Evolutionary conservation across 2,329 filamentous ascomycete species (phyloP).

Genomic region (Thielaviopsis punctulata): DNA sequence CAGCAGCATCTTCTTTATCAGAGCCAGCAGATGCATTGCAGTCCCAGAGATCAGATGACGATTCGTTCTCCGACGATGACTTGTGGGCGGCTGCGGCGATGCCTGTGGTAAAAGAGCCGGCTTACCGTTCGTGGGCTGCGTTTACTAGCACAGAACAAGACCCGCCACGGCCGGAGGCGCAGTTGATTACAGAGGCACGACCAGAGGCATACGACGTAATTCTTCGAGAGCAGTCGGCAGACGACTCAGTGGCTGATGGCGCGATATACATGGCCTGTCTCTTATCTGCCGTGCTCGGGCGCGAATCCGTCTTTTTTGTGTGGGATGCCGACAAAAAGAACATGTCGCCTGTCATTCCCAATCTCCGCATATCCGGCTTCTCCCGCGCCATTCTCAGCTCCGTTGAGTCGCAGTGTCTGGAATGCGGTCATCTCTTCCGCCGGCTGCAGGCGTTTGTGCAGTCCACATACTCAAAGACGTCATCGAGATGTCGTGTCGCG

Average conservation of each 20-base stretch:
- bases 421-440: slow-evolving; percentile 30
- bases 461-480: slow-evolving; percentile 25
- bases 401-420: slow-evolving; percentile 28
- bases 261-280: slow-evolving; percentile 38
- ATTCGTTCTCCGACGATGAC: slow-evolving; percentile 16
- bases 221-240: slow-evolving; percentile 26
- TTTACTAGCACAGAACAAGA: slow-evolving; percentile 29
- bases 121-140: slow-evolving; percentile 51
- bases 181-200: slow-evolving; percentile 53
- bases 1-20: neutral
- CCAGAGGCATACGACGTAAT: slow-evolving; percentile 48
- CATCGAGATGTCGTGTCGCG: slow-evolving; percentile 32
- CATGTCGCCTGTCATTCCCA: slow-evolving; percentile 33
- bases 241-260: slow-evolving; percentile 25
- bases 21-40: neutral
- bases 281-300: slow-evolving; percentile 48
- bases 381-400: slow-evolving; percentile 31
- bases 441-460: slow-evolving; percentile 30
- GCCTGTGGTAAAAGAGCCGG: slow-evolving; percentile 18
- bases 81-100: slow-evolving; percentile 31
- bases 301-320: slow-evolving; percentile 53
- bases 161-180: slow-evolving; percentile 24
- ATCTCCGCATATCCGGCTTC: slow-evolving; percentile 38
- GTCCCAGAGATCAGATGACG: neutral
- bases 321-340: slow-evolving; percentile 35